phyloP scores from a whole-genome alignment of 306 rosid genomes.

The Cicer judaicum region DNA sequence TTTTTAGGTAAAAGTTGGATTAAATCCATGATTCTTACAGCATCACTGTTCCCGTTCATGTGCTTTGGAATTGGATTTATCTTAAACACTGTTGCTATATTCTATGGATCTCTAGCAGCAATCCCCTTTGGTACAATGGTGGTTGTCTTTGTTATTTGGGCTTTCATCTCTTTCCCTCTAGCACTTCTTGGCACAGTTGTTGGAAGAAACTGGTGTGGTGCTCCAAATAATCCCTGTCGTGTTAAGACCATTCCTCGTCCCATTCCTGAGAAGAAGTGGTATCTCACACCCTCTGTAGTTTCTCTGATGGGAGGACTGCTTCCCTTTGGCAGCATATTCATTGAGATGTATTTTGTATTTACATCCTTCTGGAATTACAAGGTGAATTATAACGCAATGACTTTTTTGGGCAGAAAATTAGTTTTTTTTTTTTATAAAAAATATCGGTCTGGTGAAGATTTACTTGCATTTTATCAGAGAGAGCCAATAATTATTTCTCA shows the following conservation, averaged over 20 bases:
- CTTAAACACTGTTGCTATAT: conserved; percentile 92
- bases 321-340: conserved; percentile 99
- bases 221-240: conserved; percentile 98
- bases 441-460: conserved; percentile 9
- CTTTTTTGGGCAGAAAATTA: conserved; percentile 21
- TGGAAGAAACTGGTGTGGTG: conserved; percentile 99
- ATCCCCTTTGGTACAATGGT: conserved; percentile 99
- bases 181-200: conserved; percentile 99
- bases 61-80: conserved; percentile 97
- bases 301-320: conserved; percentile 99
- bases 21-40: conserved; percentile 98
- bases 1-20: conserved; percentile 93
- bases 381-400: conserved; percentile 44
- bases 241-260: conserved; percentile 99
- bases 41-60: conserved; percentile 92
- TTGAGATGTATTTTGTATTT: conserved; percentile 99
- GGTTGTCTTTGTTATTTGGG: conserved; percentile 99
- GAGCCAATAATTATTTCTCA: conserved; percentile 17
- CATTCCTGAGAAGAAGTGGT: conserved; percentile 99
- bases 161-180: conserved; percentile 94
- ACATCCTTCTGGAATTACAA: conserved; percentile 99
- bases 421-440: neutral
- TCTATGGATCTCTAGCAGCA: conserved; percentile 98
- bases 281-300: conserved; percentile 95
- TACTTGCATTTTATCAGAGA: conserved; percentile 18